Evolutionary conservation across 2,329 filamentous ascomycete genomes (phyloP).

Genomic region (Exophiala viscosa): DNA sequence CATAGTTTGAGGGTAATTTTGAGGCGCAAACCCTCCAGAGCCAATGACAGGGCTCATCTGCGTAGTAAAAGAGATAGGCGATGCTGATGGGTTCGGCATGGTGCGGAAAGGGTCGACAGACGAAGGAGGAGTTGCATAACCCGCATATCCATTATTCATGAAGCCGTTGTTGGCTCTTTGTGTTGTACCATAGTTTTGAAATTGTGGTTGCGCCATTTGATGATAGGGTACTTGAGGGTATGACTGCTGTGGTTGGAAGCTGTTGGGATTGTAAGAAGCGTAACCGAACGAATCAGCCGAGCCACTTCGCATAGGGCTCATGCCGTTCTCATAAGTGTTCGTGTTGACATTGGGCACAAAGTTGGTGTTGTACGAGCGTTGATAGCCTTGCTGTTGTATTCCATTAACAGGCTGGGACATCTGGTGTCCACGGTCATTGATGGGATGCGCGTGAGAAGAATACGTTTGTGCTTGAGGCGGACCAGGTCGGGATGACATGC

Average conservation of each 20-base stretch:
- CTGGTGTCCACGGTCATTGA: constrained; percentile 42
- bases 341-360: constrained; percentile 37
- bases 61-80: constrained; percentile 35
- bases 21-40: constrained; percentile 38
- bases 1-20: constrained; percentile 46
- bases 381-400: constrained; percentile 35
- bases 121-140: constrained; percentile 41
- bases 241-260: constrained; percentile 34
- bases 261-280: constrained; percentile 38
- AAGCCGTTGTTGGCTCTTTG: constrained; percentile 42
- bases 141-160: constrained; percentile 42
- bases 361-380: constrained; percentile 42
- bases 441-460: constrained; percentile 35
- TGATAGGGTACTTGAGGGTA: constrained; percentile 39
- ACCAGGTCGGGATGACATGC: constrained; percentile 59
- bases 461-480: constrained; percentile 38
- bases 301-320: constrained; percentile 37
- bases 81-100: constrained; percentile 38
- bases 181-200: constrained; percentile 52
- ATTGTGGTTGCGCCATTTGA: constrained; percentile 52
- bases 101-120: constrained; percentile 40
- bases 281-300: constrained; percentile 36
- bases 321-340: constrained; percentile 35
- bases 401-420: constrained; percentile 35
- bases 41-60: constrained; percentile 47